phyloP scores from a whole-genome alignment of 2,329 filamentous ascomycete genomes.

The Dothiorella sarmentorum region DNA sequence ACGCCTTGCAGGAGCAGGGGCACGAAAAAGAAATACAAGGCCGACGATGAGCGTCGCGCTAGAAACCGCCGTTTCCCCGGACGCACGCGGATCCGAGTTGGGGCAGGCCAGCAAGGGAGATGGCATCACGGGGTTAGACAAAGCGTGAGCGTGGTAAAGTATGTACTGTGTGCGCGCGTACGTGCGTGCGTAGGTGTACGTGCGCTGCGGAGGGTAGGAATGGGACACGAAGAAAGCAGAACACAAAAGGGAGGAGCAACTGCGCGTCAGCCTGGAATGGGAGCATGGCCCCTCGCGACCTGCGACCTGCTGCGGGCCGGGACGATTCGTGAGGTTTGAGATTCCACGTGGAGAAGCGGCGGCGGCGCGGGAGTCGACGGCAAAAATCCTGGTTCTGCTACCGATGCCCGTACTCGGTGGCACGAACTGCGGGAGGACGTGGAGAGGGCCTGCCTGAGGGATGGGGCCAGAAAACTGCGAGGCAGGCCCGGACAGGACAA shows the following conservation, averaged over 20 bases:
- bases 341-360: constrained; percentile 18
- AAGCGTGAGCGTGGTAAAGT: too few species aligned
- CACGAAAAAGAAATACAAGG: neutral
- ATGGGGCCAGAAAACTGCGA: neutral
- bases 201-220: neutral
- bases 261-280: constrained; percentile 4
- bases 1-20: neutral
- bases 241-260: neutral
- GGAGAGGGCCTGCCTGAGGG: neutral
- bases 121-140: neutral
- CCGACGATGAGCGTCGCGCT: neutral
- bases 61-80: neutral
- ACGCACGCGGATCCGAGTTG: constrained; percentile 8
- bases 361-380: constrained; percentile 12
- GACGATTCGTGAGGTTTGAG: constrained; percentile 13
- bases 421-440: constrained; percentile 13
- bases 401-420: constrained; percentile 9
- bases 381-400: constrained; percentile 8
- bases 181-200: neutral
- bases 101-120: neutral
- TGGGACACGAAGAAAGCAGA: constrained; percentile 8
- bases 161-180: neutral
- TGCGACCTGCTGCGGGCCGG: constrained; percentile 15
- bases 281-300: constrained; percentile 2
- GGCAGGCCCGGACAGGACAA: constrained; percentile 2